Conservation (phyloP, 1,284 basidiomycete genomes). For the Volvariella surrecta region DNA sequence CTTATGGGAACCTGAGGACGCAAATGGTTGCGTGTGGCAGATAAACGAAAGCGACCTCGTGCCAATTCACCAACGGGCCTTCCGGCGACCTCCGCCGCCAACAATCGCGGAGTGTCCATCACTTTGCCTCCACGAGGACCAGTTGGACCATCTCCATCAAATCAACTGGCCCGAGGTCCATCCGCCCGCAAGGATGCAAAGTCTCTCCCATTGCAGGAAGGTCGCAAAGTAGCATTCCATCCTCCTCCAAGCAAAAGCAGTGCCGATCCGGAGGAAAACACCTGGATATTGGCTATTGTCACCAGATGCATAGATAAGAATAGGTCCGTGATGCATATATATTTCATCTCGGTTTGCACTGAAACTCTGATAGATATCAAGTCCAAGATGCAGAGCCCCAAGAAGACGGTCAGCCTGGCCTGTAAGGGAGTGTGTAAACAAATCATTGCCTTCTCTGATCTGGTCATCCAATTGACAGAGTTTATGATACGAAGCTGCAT, state of each 20-base stretch:
- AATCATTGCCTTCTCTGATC: neutral
- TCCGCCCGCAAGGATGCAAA: slow-evolving; percentile 56
- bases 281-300: slow-evolving; percentile 75
- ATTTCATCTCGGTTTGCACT: slow-evolving; percentile 5
- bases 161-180: slow-evolving; percentile 55
- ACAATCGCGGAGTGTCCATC: slow-evolving; percentile 40
- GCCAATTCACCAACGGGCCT: slow-evolving; percentile 53
- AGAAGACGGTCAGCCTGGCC: slow-evolving; percentile 65
- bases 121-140: slow-evolving; percentile 48
- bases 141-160: slow-evolving; percentile 41
- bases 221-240: slow-evolving; percentile 73
- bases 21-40: slow-evolving; percentile 22
- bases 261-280: slow-evolving; percentile 55
- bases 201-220: slow-evolving; percentile 59
- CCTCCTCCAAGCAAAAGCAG: slow-evolving; percentile 49
- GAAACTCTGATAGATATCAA: slow-evolving; percentile 47
- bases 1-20: neutral
- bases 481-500: slow-evolving; percentile 58
- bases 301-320: slow-evolving; percentile 64
- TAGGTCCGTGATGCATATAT: slow-evolving; percentile 27
- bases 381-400: slow-evolving; percentile 76
- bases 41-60: slow-evolving; percentile 66
- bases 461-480: slow-evolving; percentile 26
- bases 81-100: slow-evolving; percentile 18
- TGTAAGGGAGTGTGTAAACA: slow-evolving; percentile 30